A percentile compares a stretch with the other conserved stretches of the same genome.
phyloP scores from a whole-genome alignment of 129 eudicot genomes.

The Tanacetum coccineum region DNA sequence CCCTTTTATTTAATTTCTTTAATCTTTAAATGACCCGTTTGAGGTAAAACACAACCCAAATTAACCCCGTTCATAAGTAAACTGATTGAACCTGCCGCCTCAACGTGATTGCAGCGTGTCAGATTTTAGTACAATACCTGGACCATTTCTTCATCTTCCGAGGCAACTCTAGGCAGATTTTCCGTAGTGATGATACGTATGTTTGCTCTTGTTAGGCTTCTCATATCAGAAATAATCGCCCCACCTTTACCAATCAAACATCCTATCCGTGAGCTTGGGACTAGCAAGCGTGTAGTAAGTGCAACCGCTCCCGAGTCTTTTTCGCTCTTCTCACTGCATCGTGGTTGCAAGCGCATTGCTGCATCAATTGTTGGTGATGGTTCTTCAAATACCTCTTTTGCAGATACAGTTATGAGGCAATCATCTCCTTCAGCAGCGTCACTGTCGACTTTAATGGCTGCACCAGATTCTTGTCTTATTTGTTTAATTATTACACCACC shows the following conservation, averaged over 20 bases:
- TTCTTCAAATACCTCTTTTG: constrained; percentile 74
- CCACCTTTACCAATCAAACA: constrained; percentile 94
- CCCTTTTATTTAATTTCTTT: too few relatives aligned
- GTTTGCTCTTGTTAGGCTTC: constrained; percentile 68
- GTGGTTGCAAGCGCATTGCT: constrained; percentile 76
- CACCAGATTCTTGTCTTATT: constrained; percentile 88
- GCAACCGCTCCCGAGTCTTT: constrained; percentile 48
- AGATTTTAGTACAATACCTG: constrained; percentile 41
- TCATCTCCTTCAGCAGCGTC: constrained; percentile 76
- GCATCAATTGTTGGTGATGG: constrained; percentile 77
- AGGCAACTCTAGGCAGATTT: constrained; percentile 7
- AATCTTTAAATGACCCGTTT: too few relatives aligned
- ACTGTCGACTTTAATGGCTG: constrained; percentile 70
- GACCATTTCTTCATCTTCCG: constrained; percentile 84
- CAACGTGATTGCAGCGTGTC: neutral
- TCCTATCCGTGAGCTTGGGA: constrained; percentile 78
- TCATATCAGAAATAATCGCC: constrained; percentile 74
- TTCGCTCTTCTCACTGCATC: constrained; percentile 77
- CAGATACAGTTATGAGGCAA: constrained; percentile 76
- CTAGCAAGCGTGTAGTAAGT: constrained; percentile 75
- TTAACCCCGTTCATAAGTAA: neutral
- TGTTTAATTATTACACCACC: constrained; percentile 87
- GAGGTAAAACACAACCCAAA: too few relatives aligned
- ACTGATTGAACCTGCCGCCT: neutral
- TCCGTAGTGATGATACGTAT: constrained; percentile 46